Percentiles rank a stretch among this genome's conserved stretches.
Conservation (phyloP, 805 yeast species). For the Teunomyces panamensis region DNA sequence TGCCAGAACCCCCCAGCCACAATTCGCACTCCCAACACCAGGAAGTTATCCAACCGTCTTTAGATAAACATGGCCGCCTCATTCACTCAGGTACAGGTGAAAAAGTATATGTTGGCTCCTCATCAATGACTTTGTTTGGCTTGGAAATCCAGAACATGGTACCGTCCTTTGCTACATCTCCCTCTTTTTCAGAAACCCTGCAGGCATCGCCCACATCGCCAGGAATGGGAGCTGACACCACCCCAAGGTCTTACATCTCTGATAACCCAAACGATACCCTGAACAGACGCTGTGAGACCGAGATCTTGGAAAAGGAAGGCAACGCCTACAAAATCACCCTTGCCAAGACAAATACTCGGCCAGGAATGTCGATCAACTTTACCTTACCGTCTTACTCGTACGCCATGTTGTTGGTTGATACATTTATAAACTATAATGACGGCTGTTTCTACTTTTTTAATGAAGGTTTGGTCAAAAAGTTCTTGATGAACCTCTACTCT, state of each 20-base stretch:
- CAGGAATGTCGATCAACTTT: conserved; percentile 67
- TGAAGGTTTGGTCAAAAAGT: conserved; percentile 73
- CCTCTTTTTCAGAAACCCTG: conserved; percentile 9
- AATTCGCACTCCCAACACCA: conserved; percentile 3
- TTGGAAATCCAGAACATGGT: conserved; percentile 70
- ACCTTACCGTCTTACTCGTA: conserved; percentile 74
- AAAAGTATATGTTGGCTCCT: conserved; percentile 72
- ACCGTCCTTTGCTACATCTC: conserved; percentile 25
- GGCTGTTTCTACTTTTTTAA: conserved; percentile 84
- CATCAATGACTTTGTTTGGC: conserved; percentile 80
- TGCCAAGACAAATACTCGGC: conserved; percentile 64
- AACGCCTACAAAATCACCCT: conserved; percentile 70
- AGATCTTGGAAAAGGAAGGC: conserved; percentile 66
- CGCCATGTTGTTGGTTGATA: conserved; percentile 71
- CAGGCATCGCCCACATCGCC: conserved; percentile 11
- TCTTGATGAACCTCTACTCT: conserved; percentile 60
- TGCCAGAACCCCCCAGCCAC: not conserved
- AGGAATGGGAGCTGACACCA: not conserved
- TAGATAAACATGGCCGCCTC: conserved; percentile 68
- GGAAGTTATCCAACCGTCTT: conserved; percentile 69
- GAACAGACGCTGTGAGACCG: conserved; percentile 45
- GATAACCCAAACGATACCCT: not conserved
- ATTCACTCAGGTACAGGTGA: conserved; percentile 76
- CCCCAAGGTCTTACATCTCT: conserved; percentile 7
- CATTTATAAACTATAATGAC: conserved; percentile 74